A percentile compares a stretch with the other conserved stretches of the same genome.
phyloP scores from a whole-genome alignment of 805 yeast species.

The Hermanozyma aechmeae region DNA sequence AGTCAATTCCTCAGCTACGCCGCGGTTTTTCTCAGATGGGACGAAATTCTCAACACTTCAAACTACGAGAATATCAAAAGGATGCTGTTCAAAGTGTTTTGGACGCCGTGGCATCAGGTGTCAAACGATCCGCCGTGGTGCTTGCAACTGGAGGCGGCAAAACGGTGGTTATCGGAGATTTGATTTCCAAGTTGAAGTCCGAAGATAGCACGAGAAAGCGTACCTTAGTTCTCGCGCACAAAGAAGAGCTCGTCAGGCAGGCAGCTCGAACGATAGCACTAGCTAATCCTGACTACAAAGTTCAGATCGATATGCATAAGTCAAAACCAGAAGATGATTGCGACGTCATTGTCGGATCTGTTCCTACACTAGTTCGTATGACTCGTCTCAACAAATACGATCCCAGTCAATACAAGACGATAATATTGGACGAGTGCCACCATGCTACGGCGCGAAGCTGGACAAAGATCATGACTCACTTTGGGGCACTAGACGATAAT shows the following conservation, averaged over 20 bases:
- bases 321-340: slow-evolving; percentile 32
- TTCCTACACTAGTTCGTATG: slow-evolving; percentile 47
- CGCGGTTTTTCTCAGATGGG: too few relatives aligned
- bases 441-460: slow-evolving; percentile 77
- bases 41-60: too few relatives aligned
- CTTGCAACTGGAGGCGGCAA: slow-evolving; percentile 95
- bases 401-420: slow-evolving; percentile 55
- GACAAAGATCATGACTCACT: slow-evolving; percentile 45
- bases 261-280: slow-evolving; percentile 42
- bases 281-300: slow-evolving; percentile 40
- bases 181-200: slow-evolving; percentile 38
- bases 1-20: too few relatives aligned
- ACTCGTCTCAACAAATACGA: slow-evolving; percentile 43
- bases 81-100: slow-evolving; percentile 57
- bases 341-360: slow-evolving; percentile 71
- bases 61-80: slow-evolving; percentile 50
- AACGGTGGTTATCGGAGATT: slow-evolving; percentile 64
- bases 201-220: slow-evolving; percentile 17
- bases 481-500: slow-evolving; percentile 35
- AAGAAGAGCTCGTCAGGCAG: slow-evolving; percentile 70
- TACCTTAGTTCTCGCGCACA: slow-evolving; percentile 65
- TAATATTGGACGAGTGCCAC: slow-evolving; percentile 88
- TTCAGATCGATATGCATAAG: slow-evolving; percentile 66
- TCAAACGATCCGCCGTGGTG: slow-evolving; percentile 64
- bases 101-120: slow-evolving; percentile 35